Conservation (phyloP, 2,329 filamentous ascomycete species). For the Sporothrix brunneoviolacea region DNA sequence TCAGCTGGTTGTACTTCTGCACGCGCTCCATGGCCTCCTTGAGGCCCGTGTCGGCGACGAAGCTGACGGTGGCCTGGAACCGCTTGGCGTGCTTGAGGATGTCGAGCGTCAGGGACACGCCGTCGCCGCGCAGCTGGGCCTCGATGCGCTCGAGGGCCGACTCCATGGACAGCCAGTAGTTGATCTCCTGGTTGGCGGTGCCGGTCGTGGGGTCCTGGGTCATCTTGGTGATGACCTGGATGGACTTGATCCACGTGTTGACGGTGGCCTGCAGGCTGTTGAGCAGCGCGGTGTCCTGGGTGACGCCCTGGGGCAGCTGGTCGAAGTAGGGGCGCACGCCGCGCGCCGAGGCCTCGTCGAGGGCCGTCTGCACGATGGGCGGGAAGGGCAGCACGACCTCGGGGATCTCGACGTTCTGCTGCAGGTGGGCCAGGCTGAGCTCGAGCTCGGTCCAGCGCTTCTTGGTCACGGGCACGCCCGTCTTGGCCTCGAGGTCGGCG, state of each 20-base stretch:
- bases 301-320: slow-evolving; percentile 64
- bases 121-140: slow-evolving; percentile 77
- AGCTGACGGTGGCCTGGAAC: slow-evolving; percentile 95
- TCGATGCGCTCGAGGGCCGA: slow-evolving; percentile 87
- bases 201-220: slow-evolving; percentile 69
- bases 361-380: slow-evolving; percentile 75
- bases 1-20: slow-evolving; percentile 97
- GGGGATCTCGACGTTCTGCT: slow-evolving; percentile 97
- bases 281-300: slow-evolving; percentile 84
- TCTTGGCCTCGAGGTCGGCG: slow-evolving; percentile 83
- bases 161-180: slow-evolving; percentile 98
- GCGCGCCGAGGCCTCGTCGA: slow-evolving; percentile 67
- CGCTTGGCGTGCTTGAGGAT: slow-evolving; percentile 96
- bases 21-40: slow-evolving; percentile 95
- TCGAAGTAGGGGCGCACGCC: slow-evolving; percentile 68
- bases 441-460: slow-evolving; percentile 95
- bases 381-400: slow-evolving; percentile 83
- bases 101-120: slow-evolving; percentile 84
- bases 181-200: slow-evolving; percentile 94
- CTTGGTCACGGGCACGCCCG: slow-evolving; percentile 92
- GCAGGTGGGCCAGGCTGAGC: slow-evolving; percentile 79
- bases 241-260: slow-evolving; percentile 98
- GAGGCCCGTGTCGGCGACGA: slow-evolving; percentile 88
- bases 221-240: slow-evolving; percentile 92
- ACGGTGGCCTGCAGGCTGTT: slow-evolving; percentile 91